These are phyloP conservation scores for Fusarium nurragi DNA, from an alignment of 2,329 filamentous ascomycete species.

Conservation along the genomic window DNA sequence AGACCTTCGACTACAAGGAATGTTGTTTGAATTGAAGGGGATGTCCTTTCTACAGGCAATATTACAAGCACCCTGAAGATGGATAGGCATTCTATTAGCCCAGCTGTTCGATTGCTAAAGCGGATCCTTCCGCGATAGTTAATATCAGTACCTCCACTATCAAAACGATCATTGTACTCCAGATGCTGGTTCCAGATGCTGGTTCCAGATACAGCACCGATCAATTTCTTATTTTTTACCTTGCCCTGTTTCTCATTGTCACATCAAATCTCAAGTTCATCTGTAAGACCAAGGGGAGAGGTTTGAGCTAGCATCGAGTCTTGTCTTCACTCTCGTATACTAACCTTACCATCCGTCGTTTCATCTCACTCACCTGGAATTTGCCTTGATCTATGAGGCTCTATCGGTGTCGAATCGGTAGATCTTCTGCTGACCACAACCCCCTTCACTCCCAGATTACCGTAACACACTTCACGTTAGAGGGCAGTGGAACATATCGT, in stretches of 20 bases:
- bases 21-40: neutral
- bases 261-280: constrained; percentile 18
- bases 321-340: constrained; percentile 13
- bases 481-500: constrained; percentile 9
- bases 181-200: no score
- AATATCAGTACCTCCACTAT: neutral
- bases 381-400: constrained; percentile 19
- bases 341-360: constrained; percentile 33
- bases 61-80: neutral
- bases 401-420: constrained; percentile 24
- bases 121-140: neutral
- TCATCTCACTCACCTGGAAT: constrained; percentile 19
- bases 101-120: neutral
- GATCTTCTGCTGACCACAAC: neutral
- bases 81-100: neutral
- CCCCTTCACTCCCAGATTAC: constrained; percentile 4
- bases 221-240: neutral
- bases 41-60: neutral
- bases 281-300: constrained; percentile 2
- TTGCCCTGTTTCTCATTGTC: constrained; percentile 5
- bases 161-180: neutral
- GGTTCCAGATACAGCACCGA: neutral
- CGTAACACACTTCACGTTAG: constrained; percentile 12
- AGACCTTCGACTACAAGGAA: neutral
- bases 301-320: constrained; percentile 6